Base-by-base conservation (phyloP, 2,329 filamentous ascomycete genomes). In the Cadophora sp. region DNA sequence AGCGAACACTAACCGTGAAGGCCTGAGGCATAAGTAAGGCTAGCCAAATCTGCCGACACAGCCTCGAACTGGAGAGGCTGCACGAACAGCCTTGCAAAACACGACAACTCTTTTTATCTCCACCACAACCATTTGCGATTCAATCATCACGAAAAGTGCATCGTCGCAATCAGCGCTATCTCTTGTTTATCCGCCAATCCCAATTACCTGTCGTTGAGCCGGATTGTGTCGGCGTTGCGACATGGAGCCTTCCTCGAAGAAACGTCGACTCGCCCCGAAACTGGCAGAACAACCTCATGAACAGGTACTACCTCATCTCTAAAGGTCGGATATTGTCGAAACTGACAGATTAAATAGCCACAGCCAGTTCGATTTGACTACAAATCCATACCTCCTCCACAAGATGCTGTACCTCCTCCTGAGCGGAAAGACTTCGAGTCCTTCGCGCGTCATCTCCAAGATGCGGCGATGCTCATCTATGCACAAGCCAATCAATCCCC, bases 391-490 rank as follows among this genome's bases (percentile, higher is more conserved):
- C 73, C 74, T 24, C 72, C 74, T 62, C 68, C 73, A 51, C 73
- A 73, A 71, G 75, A 77, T 68, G 71, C 72, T 7, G 73, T 73
- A 37, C 75, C 77, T 62, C 73, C 76, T 68, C 72, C 76, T 59
- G 77, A 79, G 68, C 74, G 77, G 62, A 76, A 72, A 79, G 87
- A 90, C 74, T 91, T 90, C 79, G 88, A 90, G 78, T 84, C 86
- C 64, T 90, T 90, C 76, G 88, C 88, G 68, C 84, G 88, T 58
- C 88, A 91, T 79, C 83, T 91, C 55, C 88, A 91, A 76, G 88
- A 90, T 83, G 88, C 88, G 61, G 88, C 88, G 71, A 89, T 89
- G 84, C 82, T 89, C 74, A 89, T 91, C 72, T 87, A 89, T 76
- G 84, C 86, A 70, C 87, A 89, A 78, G 86, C 86, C 56, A 86